Conservation (phyloP, 129 eudicot species). For the Saposhnikovia divaricata region DNA sequence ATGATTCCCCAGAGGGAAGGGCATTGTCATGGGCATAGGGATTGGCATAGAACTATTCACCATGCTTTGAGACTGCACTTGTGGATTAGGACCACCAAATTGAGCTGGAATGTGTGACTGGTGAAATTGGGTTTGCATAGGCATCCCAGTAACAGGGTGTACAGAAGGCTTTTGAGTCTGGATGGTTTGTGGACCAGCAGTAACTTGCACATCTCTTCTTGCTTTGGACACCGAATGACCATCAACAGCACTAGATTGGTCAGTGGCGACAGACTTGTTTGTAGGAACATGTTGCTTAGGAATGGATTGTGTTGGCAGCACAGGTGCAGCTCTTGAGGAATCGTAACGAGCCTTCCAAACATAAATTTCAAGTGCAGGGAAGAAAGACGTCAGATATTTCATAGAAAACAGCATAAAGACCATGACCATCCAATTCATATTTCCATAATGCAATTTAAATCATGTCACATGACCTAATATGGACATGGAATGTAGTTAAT, state of each 20-base stretch:
- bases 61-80: constrained; percentile 62
- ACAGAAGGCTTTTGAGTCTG: constrained; percentile 51
- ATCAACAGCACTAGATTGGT: constrained; percentile 37
- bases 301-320: constrained; percentile 36
- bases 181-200: constrained; percentile 31
- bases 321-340: constrained; percentile 37
- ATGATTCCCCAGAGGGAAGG: constrained; percentile 46
- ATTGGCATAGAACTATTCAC: constrained; percentile 45
- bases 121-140: constrained; percentile 55
- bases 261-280: constrained; percentile 29
- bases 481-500: no score
- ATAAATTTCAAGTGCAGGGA: not conserved
- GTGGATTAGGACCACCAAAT: constrained; percentile 69
- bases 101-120: constrained; percentile 54
- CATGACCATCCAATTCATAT: not conserved
- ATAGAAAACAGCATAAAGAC: not conserved
- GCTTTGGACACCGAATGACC: constrained; percentile 32
- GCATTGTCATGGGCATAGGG: constrained; percentile 54
- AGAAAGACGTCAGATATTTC: not conserved
- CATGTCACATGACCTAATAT: not conserved
- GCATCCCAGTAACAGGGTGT: constrained; percentile 39
- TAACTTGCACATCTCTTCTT: constrained; percentile 40
- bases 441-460: not conserved
- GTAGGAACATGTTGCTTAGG: constrained; percentile 56
- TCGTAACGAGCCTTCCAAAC: constrained; percentile 54